Conservation (phyloP, 768 basidiomycete genomes). For the Mycena leptocephala region DNA sequence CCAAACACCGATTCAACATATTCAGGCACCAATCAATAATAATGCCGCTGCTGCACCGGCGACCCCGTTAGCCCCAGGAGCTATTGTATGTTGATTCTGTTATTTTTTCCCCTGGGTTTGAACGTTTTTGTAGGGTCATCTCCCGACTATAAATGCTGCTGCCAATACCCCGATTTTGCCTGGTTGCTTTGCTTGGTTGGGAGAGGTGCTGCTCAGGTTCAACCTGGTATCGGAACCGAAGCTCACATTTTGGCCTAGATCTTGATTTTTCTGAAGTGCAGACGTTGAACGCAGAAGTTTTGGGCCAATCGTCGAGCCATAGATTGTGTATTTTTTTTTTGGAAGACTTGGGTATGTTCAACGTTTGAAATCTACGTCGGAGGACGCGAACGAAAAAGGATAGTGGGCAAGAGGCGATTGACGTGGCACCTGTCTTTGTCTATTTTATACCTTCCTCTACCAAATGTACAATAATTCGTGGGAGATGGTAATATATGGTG, state of each 20-base stretch:
- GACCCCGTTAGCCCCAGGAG: background rate
- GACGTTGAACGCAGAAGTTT: background rate
- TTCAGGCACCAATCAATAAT: background rate
- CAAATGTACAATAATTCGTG: background rate
- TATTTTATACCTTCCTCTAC: background rate
- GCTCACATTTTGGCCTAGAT: background rate
- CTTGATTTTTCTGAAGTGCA: background rate
- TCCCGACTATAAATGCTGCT: background rate
- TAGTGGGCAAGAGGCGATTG: background rate
- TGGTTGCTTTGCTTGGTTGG: background rate
- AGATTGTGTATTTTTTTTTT: too few species aligned
- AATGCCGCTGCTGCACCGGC: background rate
- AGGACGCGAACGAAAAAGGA: background rate
- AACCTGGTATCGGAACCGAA: background rate
- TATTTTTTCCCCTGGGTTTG: background rate
- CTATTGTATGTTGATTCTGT: background rate
- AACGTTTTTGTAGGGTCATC: background rate
- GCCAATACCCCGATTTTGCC: background rate
- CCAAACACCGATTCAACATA: background rate
- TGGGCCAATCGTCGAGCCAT: background rate
- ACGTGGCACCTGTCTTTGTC: background rate
- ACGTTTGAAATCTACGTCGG: background rate
- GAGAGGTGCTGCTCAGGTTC: background rate
- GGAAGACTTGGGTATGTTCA: too few species aligned
- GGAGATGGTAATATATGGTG: slow-evolving; percentile 17